phyloP scores from a whole-genome alignment of 306 rosid genomes.

The Pyrus betulifolia region DNA sequence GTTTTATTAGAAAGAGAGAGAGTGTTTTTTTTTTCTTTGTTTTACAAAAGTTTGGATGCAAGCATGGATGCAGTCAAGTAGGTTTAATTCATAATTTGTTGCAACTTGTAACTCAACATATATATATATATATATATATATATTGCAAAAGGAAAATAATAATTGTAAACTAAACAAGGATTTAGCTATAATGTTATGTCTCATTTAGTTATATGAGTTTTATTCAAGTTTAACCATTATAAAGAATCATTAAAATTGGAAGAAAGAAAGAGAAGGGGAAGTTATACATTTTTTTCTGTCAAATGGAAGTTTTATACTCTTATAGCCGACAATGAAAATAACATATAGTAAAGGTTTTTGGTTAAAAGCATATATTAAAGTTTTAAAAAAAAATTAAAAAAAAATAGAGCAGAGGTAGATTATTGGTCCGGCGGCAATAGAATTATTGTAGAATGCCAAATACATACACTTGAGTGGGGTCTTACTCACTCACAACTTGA shows the following conservation, averaged over 20 bases:
- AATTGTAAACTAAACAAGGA: neutral
- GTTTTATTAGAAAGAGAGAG: neutral
- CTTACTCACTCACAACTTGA: neutral
- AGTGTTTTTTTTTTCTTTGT: neutral
- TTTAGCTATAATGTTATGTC: too few relatives aligned
- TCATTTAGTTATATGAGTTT: too few relatives aligned
- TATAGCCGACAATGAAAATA: neutral
- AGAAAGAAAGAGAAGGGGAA: neutral
- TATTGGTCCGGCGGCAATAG: neutral
- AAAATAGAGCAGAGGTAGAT: neutral
- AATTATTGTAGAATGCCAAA: neutral
- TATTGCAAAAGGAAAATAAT: neutral
- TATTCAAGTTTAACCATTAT: too few relatives aligned
- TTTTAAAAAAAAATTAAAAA: too few relatives aligned
- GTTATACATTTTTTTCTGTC: too few relatives aligned
- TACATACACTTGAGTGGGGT: neutral
- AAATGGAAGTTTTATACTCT: neutral
- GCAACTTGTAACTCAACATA: neutral
- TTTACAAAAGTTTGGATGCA: neutral
- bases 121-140: too few relatives aligned
- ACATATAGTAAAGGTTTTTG: too few relatives aligned
- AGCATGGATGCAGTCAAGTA: neutral
- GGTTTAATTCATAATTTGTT: neutral
- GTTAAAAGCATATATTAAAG: too few relatives aligned
- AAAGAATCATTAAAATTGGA: neutral